Percentiles rank a stretch among this genome's conserved stretches.
phyloP scores from a whole-genome alignment of 2,329 filamentous ascomycete genomes.

The Fusarium agapanthi region DNA sequence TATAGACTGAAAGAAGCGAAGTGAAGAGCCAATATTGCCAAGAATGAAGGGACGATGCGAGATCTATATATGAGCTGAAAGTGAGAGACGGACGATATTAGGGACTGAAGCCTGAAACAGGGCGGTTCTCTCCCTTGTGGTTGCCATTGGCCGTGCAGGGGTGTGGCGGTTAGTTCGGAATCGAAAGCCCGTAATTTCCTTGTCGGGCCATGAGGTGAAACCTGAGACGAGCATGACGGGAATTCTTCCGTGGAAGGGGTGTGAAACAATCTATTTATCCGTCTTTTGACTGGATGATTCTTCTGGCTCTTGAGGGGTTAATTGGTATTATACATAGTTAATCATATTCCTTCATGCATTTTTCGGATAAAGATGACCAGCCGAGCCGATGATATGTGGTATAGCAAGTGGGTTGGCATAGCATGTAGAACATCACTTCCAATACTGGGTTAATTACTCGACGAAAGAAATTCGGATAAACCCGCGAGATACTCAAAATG shows the following conservation, averaged over 20 bases:
- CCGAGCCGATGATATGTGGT: background rate
- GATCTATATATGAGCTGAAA: constrained; percentile 15
- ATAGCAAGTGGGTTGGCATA: background rate
- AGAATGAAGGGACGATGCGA: background rate
- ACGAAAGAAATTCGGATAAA: background rate
- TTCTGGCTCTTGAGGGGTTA: background rate
- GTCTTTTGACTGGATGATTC: background rate
- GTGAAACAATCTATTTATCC: constrained; percentile 32
- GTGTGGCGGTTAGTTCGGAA: constrained; percentile 20
- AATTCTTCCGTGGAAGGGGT: constrained; percentile 27
- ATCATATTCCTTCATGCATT: background rate
- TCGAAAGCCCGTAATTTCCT: constrained; percentile 16
- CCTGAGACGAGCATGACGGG: constrained; percentile 14
- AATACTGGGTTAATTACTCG: accelerated
- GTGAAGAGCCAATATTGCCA: constrained; percentile 6
- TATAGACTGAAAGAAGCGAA: constrained; percentile 1
- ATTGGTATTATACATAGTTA: background rate
- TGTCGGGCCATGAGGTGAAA: constrained; percentile 11
- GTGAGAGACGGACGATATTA: background rate
- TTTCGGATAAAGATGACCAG: background rate
- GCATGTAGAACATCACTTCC: background rate
- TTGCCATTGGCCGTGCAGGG: constrained; percentile 1
- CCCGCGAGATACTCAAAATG: background rate
- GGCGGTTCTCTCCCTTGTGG: background rate
- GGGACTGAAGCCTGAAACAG: constrained; percentile 21